Percentiles rank a stretch among this genome's conserved stretches.
Evolutionary conservation across 306 rosid species (phyloP).

Genomic region (Quercus robur): DNA sequence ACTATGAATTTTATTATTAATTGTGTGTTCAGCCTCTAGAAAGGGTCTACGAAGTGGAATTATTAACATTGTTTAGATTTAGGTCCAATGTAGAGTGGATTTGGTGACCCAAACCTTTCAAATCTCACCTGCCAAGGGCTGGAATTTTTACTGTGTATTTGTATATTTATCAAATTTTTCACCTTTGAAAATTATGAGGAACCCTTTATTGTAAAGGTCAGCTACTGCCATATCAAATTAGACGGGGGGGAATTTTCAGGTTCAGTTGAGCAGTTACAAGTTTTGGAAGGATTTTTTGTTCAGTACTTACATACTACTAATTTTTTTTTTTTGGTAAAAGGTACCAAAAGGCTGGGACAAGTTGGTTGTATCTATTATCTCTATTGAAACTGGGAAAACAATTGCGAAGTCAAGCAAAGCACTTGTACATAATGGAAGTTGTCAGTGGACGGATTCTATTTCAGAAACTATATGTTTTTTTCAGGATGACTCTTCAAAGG

Average conservation of each 20-base stretch:
- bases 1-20: neutral
- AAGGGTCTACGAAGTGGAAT: neutral
- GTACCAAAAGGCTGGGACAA: slow-evolving; percentile 76
- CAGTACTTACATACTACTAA: neutral
- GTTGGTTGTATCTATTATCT: slow-evolving; percentile 48
- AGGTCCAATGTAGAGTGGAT: neutral
- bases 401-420: slow-evolving; percentile 42
- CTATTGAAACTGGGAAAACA: slow-evolving; percentile 47
- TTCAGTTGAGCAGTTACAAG: neutral
- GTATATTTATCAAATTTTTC: neutral
- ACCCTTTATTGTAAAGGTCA: neutral
- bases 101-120: neutral
- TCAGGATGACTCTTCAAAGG: slow-evolving; percentile 30
- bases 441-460: slow-evolving; percentile 56
- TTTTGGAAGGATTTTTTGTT: neutral
- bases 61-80: neutral
- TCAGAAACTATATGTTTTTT: too few relatives aligned
- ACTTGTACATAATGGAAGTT: slow-evolving; percentile 46
- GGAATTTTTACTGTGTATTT: neutral
- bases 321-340: slow-evolving; percentile 7
- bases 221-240: neutral
- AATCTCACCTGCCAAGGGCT: neutral
- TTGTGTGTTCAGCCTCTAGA: neutral
- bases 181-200: neutral
- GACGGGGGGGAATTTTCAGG: neutral